Evolutionary conservation across 495 filamentous ascomycete species (phyloP).

Genomic region (Penicillium simplicissimum): DNA sequence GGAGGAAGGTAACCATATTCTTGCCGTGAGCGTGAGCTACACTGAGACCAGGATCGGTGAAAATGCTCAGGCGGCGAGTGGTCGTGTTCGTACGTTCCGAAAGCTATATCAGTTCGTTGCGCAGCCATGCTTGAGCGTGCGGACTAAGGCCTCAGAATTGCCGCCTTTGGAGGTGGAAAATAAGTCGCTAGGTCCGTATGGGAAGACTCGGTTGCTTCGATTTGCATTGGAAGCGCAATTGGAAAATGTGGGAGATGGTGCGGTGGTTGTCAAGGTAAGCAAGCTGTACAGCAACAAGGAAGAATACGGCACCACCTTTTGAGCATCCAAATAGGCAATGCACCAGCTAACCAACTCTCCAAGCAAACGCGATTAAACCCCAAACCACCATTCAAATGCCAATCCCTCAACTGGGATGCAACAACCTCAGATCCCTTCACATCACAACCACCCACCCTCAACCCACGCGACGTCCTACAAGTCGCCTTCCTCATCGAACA

Average conservation of each 20-base stretch:
- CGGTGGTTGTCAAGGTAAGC: constrained; percentile 46
- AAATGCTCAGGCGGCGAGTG: constrained; percentile 62
- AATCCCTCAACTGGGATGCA: constrained; percentile 60
- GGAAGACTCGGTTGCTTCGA: constrained; percentile 44
- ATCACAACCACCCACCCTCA: constrained; percentile 61
- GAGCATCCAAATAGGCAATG: neutral
- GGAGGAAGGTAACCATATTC: constrained; percentile 89
- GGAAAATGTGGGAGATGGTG: constrained; percentile 75
- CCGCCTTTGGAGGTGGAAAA: constrained; percentile 45
- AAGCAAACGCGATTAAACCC: constrained; percentile 54
- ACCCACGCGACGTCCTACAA: constrained; percentile 85
- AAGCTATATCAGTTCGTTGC: constrained; percentile 98
- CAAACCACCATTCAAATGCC: constrained; percentile 56
- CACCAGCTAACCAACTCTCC: constrained; percentile 7
- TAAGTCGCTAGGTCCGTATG: constrained; percentile 47
- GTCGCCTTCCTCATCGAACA: constrained; percentile 87
- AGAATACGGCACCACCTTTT: neutral
- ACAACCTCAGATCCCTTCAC: constrained; percentile 28
- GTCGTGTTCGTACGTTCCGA: constrained; percentile 80
- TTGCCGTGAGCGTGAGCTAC: constrained; percentile 94
- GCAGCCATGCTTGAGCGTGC: constrained; percentile 81
- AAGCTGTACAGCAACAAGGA: neutral
- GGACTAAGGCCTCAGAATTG: constrained; percentile 78
- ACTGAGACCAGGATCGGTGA: constrained; percentile 58
- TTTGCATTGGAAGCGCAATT: constrained; percentile 86